A percentile compares a stretch with the other conserved stretches of the same genome.
Conservation (phyloP, 768 basidiomycete genomes). For the Lactifluus subvellereus region DNA sequence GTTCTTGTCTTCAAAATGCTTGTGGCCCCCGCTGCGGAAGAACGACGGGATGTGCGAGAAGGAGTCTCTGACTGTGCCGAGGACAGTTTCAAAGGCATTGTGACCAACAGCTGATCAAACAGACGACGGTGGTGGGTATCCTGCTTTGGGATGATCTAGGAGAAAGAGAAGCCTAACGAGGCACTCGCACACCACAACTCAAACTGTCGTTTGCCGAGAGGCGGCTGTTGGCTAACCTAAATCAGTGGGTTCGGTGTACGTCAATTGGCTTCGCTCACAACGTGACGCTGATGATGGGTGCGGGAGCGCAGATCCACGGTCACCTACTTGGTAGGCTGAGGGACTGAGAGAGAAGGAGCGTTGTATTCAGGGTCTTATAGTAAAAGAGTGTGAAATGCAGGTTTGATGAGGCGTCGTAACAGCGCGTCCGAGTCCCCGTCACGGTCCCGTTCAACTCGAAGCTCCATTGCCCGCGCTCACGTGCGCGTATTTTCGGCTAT, state of each 20-base stretch:
- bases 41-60: conserved; percentile 46
- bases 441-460: too few species aligned
- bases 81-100: conserved; percentile 18
- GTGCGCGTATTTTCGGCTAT: conserved; percentile 1
- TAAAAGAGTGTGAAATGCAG: conserved; percentile 1
- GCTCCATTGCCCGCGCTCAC: background rate
- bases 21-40: conserved; percentile 36
- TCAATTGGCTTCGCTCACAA: background rate
- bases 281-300: background rate
- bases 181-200: background rate
- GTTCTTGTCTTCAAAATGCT: conserved; percentile 47
- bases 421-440: background rate
- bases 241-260: background rate
- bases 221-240: background rate
- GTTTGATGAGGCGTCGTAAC: background rate
- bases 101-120: background rate
- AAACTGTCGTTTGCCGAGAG: background rate
- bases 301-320: background rate
- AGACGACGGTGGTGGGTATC: background rate
- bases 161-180: background rate
- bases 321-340: background rate
- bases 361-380: background rate
- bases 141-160: background rate
- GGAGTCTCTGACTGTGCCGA: conserved; percentile 48
- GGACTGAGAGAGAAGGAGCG: background rate